Evolutionary conservation across 768 basidiomycete species (phyloP), one percentile per base, ranked within the genome.

Genomic region (Serendipita sp.): DNA sequence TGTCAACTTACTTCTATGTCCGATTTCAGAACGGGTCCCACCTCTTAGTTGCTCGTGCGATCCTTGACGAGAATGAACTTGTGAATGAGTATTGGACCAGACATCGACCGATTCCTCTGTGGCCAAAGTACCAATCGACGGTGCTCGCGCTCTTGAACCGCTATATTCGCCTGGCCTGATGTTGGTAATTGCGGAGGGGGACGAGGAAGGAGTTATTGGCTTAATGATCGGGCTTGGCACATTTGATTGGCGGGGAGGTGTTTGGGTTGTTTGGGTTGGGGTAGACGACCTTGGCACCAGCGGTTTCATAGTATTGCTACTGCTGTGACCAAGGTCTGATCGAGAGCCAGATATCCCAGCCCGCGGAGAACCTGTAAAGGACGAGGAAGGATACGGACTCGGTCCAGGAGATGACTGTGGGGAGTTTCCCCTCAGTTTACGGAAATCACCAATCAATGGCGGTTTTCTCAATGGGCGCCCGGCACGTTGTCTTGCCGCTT

Each of bases 51-150:
- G 56, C 16, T 60, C 56, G 7, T 30, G 35, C 7, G 56, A 60
- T 11, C 16, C 56, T 35, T 28, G 18, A n/a, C 24, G 18, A 18
- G 56, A 60, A 37, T 60, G 56, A 24, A 38, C 56, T 8, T n/a
- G 24, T 10, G 56, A 60, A 37, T 60, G 56, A 30, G 56, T 60
- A 37, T 60, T 60, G 10, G 56, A 60, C 56, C 56, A 60, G 16
- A 60, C 56, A 18, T 60, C 56, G 16, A 60, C 56, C 30, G 56
- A 60, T 60, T 60, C 56, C 16, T 38, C 56, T n/a, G 56, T 60
- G n/a, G 10, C 30, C 28, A 34, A 8, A 28, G 56, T 30, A n/a
- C 28, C 32, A 10, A 53, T 16, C 10, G 48, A 53, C 18, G 48
- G 5, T 34, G 48, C 18, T 18, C 48, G 48, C 32, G 32, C 37